Base-by-base conservation (phyloP, 73 alveolate genomes). In the Paramecium tetraurelia region DNA sequence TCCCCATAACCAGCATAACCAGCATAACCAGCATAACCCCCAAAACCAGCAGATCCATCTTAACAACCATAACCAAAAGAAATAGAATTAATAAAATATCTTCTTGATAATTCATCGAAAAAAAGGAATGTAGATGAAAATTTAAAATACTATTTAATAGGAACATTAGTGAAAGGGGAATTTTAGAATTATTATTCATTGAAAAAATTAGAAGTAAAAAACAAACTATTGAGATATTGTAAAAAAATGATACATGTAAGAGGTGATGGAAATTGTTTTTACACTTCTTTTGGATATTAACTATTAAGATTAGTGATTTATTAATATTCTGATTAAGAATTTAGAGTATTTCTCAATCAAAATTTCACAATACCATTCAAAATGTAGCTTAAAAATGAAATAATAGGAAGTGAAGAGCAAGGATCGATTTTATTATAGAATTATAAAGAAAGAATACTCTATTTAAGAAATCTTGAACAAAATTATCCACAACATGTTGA, bases 221-320 rank as follows among this genome's bases (percentile, higher is more conserved):
- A 18, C 1, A 1, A 53, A n/a, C 7, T 53, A 18, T 3, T 18
- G 14, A 1, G 6, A 53, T 22, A 53, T 53, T 53, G 69, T 3
- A 53, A 1, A 2, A 7, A n/a, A 18, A 18, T 53, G 14, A 53
- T 53, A n/a, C 69, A 20, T 53, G 84, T 75, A 29, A 75, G 87
- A 75, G 87, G 87, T 3, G 87, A 75, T 75, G 87, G 87, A 0
- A 75, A 75, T 75, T 75, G 87, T 18, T 38, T 75, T 35, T 75
- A 38, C 36, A 75, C 87, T 36, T 29, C 87, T 10, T 38, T 75
- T 75, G 87, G 87, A 3, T 75, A 38, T 41, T 8, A 75, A 12
- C 12, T 38, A 36, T 36, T 75, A 36, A 21, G 18, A 2, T 12
- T 38, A 4, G 33, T 38, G 1, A 21, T 75, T 29, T 29, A 21